Percentiles rank a stretch among this genome's conserved stretches.
Conservation (phyloP, 2,329 filamentous ascomycete species). For the Pleurostoma richardsiae region DNA sequence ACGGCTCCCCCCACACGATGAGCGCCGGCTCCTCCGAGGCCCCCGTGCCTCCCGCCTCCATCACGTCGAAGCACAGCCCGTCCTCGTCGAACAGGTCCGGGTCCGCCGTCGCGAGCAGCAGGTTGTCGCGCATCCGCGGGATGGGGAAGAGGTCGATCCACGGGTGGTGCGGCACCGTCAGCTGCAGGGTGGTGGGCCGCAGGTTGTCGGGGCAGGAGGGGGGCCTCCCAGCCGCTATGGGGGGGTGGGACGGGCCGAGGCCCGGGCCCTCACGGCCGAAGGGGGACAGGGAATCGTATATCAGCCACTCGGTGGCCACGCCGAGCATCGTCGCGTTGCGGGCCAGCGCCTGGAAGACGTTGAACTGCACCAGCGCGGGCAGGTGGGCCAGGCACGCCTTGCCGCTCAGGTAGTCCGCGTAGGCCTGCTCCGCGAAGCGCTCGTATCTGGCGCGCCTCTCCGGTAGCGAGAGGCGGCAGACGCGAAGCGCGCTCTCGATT, state of each 20-base stretch:
- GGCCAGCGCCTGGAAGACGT: not conserved
- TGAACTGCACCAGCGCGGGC: not conserved
- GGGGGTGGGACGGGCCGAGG: not conserved
- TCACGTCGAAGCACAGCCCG: not conserved
- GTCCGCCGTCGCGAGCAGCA: slow-evolving; percentile 15
- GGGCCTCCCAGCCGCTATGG: not conserved
- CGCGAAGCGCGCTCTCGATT: not conserved
- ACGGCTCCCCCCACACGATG: slow-evolving; percentile 45
- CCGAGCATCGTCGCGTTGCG: not conserved
- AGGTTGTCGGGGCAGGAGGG: not conserved
- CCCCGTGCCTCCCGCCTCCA: not conserved
- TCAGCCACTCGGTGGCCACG: not conserved
- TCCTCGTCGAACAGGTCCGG: not conserved
- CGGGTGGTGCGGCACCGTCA: not conserved
- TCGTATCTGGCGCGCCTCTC: not conserved
- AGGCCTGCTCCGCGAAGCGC: not conserved
- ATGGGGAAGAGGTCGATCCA: not conserved
- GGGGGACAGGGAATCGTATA: not conserved
- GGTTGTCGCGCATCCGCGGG: slow-evolving; percentile 12
- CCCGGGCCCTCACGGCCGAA: not conserved
- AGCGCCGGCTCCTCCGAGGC: not conserved
- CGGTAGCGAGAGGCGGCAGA: not conserved
- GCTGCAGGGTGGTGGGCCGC: not conserved
- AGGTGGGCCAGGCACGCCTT: not conserved
- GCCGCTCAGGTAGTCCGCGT: not conserved